These are phyloP conservation scores for Thecaphora thlaspeos DNA, from an alignment of 1,284 basidiomycete species.

Conservation along the genomic window DNA sequence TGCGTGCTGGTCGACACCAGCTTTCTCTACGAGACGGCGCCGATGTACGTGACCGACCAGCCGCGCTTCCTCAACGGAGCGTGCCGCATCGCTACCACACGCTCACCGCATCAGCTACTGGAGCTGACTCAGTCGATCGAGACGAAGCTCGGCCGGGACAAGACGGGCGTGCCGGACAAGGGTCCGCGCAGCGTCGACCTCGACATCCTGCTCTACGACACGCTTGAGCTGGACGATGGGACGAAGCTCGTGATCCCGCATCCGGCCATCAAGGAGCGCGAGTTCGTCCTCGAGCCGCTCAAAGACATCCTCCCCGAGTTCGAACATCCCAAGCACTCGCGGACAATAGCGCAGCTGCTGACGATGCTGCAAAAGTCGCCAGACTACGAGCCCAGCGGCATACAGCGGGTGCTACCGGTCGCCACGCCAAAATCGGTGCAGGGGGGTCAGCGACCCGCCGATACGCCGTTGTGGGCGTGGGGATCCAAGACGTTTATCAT, in stretches of 20 bases:
- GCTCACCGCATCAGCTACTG: slow-evolving; percentile 69
- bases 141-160: slow-evolving; percentile 72
- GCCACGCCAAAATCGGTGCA: slow-evolving; percentile 19
- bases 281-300: slow-evolving; percentile 87
- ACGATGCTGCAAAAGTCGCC: slow-evolving; percentile 38
- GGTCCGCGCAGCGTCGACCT: slow-evolving; percentile 89
- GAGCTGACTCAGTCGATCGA: slow-evolving; percentile 75
- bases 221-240: slow-evolving; percentile 66
- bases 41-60: slow-evolving; percentile 94
- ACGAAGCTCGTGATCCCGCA: slow-evolving; percentile 81
- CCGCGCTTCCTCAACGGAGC: slow-evolving; percentile 86
- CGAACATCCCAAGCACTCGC: slow-evolving; percentile 50
- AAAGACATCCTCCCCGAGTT: slow-evolving; percentile 64
- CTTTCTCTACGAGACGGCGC: slow-evolving; percentile 87
- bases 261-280: slow-evolving; percentile 74
- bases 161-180: slow-evolving; percentile 69
- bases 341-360: slow-evolving; percentile 47
- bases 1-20: slow-evolving; percentile 70
- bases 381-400: slow-evolving; percentile 33
- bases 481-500: slow-evolving; percentile 70
- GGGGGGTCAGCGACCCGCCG: slow-evolving; percentile 3
- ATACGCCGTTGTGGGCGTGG: slow-evolving; percentile 42
- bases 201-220: slow-evolving; percentile 80
- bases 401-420: slow-evolving; percentile 39
- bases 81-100: slow-evolving; percentile 76